Base-by-base conservation (phyloP, 768 basidiomycete species). In the Suillus sp. region DNA sequence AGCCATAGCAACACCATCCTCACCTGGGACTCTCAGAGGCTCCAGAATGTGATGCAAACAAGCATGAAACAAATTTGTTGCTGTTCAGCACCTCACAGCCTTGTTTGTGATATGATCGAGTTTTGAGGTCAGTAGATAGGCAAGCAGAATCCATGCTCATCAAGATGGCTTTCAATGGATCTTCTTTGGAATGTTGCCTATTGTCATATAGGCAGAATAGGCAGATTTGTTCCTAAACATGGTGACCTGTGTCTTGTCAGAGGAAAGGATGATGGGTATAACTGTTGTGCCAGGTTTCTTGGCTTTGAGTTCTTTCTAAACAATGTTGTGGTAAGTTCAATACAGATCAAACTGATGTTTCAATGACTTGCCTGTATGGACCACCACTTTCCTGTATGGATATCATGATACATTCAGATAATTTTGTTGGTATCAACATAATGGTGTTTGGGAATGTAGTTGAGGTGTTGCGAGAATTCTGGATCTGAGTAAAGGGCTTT, bases 381-480 rank as follows among this genome's bases (percentile, higher is more conserved):
- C 82, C 82, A 84, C 84, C 84, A 85, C 51, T 78, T 74, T 0
- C 79, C 81, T 0, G 81, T 84, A 51, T 82, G 73, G 73, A 84
- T 77, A 56, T 84, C 80, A 64, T 71, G 68, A 61, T 76, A 82
- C 1, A 81, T n/a, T 0, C 74, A 60, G 0, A 62, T 48, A 1
- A 48, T 73, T 6, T 70, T 40, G 13, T 73, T 69, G 0, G 55
- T 63, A 62, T 80, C 78, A 0, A 64, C 40, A 64, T 75, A 83
- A 58, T 81, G 80, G 2, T 66, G 63, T 63, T 81, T 79, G 0
- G 80, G 81, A 1, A 61, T 62, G 51, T 78, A 71, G 7, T 71
- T 61, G 1, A 82, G 69, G 27, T 78, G 64, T 0, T 37, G 60
- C 0, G 71, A 62, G 67, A 77, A 77, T 25, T 79, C 69, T 0